Evolutionary conservation across 2,329 filamentous ascomycete species (phyloP), one percentile per base, ranked within the genome.

Genomic region (Myriosclerotinia scirpicola): DNA sequence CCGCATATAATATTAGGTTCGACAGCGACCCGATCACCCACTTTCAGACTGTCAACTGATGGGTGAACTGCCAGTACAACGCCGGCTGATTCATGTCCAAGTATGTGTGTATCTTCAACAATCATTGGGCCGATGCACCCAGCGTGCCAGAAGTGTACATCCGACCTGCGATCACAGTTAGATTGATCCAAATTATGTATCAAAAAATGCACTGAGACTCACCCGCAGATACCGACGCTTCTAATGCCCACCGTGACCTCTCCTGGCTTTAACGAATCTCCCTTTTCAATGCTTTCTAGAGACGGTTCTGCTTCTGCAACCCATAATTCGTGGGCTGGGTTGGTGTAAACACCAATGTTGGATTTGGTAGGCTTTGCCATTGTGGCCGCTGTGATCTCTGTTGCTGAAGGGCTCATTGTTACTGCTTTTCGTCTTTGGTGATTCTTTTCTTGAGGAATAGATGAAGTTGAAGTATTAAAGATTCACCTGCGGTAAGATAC

Each of bases 111-210:
- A 75, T 85, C 90, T 72, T 85, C 85, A 58, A 98, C 94, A 70
- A 97, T 89, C 93, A 97, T 97, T 72, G 93, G 93, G 38, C 94
- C 94, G 77, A 98, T 98, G 81, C 91, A 91, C 72, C 94, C 94
- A 60, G 90, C 90, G 77, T 96, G 92, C 94, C 94, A 98, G 83
- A 98, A 98, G 81, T 98, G 94, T 66, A 98, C 89, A 79, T 97
- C 93, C 68, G 92, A 96, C 67, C 91, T 94, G 74, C 20, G 36
- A 62, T 12, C 30, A 54, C 70, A 48, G 70, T 68, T 55, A 64
- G 30, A 34, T 44, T 46, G n/a, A 38, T 22, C 3, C 20, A 9
- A 9, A 20, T 8, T 15, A 15, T 52, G 3, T 50, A 20, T 20
- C 11, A 8, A 44, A 54, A 22, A 38, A 40, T 56, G 42, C 60